These are phyloP conservation scores for Vairimorpha necatrix DNA, from an alignment of 371 early-diverging fungal genomes.

Conservation along the genomic window DNA sequence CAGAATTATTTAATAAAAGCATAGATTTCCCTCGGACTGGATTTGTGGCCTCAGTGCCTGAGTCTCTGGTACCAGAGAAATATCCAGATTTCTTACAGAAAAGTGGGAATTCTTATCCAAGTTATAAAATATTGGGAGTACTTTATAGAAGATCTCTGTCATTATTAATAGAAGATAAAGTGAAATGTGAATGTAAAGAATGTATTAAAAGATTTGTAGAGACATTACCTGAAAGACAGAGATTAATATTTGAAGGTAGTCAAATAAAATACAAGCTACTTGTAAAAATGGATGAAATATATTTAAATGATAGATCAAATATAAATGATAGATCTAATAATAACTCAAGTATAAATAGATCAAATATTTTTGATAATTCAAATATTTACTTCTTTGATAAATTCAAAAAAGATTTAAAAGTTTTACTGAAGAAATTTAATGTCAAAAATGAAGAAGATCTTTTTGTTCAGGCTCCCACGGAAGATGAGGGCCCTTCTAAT, in stretches of 20 bases:
- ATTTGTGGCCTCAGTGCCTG: slow-evolving; percentile 62
- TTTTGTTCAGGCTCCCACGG: neutral
- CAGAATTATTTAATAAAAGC: slow-evolving; percentile 69
- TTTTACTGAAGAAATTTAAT: neutral
- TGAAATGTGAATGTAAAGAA: neutral
- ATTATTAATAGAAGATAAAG: neutral
- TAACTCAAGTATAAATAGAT: neutral
- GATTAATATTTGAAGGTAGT: neutral
- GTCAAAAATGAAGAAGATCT: slow-evolving; percentile 1
- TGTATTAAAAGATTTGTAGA: neutral
- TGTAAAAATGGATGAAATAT: too few relatives aligned
- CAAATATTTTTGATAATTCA: too few relatives aligned
- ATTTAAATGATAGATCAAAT: neutral
- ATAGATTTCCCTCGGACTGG: slow-evolving; percentile 72
- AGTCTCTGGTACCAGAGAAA: slow-evolving; percentile 56
- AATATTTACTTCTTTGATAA: neutral
- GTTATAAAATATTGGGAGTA: slow-evolving; percentile 66
- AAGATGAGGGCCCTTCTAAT: neutral
- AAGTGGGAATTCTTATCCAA: slow-evolving; percentile 67
- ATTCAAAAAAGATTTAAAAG: neutral
- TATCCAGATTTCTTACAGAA: slow-evolving; percentile 77
- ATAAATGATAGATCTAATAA: neutral
- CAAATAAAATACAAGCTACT: neutral
- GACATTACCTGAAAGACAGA: neutral
- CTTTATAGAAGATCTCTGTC: neutral